These are phyloP conservation scores for Ormosia emarginata DNA, from an alignment of 306 rosid species.

Conservation along the genomic window DNA sequence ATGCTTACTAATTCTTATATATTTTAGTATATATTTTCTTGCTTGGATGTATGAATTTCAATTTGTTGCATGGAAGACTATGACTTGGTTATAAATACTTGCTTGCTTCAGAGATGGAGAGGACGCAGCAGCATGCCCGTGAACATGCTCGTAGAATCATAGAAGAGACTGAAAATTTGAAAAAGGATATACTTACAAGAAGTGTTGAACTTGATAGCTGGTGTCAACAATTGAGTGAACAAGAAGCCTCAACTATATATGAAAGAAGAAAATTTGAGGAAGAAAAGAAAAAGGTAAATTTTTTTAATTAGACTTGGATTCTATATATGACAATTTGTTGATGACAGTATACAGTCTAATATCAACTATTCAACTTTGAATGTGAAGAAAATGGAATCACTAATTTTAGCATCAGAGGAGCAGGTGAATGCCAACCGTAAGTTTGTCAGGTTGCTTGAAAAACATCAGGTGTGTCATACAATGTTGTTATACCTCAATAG, in stretches of 20 bases:
- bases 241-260: not conserved
- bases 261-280: not conserved
- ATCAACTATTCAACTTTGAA: not conserved
- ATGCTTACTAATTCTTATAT: not conserved
- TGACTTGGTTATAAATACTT: not conserved
- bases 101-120: not conserved
- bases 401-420: conserved; percentile 10
- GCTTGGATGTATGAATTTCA: not conserved
- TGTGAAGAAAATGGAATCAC: conserved; percentile 8
- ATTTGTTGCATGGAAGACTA: not conserved
- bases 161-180: not conserved
- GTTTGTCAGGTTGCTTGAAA: not conserved
- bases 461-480: not conserved
- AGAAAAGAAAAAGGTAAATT: not conserved
- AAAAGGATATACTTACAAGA: not conserved
- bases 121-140: not conserved
- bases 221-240: not conserved
- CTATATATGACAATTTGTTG: not conserved
- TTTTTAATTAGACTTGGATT: not conserved
- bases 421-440: not conserved
- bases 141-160: not conserved
- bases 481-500: not conserved
- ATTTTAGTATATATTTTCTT: not conserved
- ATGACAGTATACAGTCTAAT: not conserved
- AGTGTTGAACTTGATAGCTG: not conserved